phyloP scores from a whole-genome alignment of 768 basidiomycete genomes.

The Boletus insuetus region DNA sequence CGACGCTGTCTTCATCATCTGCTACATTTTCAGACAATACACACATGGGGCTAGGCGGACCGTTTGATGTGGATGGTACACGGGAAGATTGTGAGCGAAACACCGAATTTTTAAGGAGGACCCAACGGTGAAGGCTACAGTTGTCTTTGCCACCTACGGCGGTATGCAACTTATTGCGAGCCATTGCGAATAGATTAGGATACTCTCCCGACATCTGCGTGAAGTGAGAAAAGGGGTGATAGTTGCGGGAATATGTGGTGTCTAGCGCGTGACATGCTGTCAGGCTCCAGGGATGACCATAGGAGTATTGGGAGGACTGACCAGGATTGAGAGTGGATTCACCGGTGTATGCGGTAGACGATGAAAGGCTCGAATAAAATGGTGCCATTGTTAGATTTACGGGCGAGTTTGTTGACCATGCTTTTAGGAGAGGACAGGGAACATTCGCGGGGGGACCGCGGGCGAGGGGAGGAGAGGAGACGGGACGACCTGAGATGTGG shows the following conservation, averaged over 20 bases:
- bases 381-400: conserved; percentile 81
- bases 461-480: conserved; percentile 4
- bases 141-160: conserved; percentile 61
- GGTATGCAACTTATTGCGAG: conserved; percentile 71
- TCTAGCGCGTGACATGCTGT: conserved; percentile 19
- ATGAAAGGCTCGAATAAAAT: conserved; percentile 85
- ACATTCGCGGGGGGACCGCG: conserved; percentile 25
- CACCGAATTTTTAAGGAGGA: conserved; percentile 83
- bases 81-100: conserved; percentile 48
- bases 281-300: neutral
- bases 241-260: conserved; percentile 8
- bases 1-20: conserved; percentile 47
- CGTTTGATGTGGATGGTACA: conserved; percentile 27
- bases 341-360: conserved; percentile 81
- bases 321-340: conserved; percentile 24
- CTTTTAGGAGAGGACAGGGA: conserved; percentile 37
- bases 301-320: conserved; percentile 8
- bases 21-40: conserved; percentile 37
- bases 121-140: conserved; percentile 82
- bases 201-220: conserved; percentile 47
- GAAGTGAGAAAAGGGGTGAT: conserved; percentile 7
- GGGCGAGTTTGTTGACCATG: conserved; percentile 85
- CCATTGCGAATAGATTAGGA: conserved; percentile 55
- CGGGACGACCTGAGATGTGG: conserved; percentile 10
- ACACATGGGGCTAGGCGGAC: conserved; percentile 24